Evolutionary conservation across 1,139 yeast genomes (phyloP), one percentile per base, ranked within the genome.

Genomic region (Kluyveromyces marxianus): DNA sequence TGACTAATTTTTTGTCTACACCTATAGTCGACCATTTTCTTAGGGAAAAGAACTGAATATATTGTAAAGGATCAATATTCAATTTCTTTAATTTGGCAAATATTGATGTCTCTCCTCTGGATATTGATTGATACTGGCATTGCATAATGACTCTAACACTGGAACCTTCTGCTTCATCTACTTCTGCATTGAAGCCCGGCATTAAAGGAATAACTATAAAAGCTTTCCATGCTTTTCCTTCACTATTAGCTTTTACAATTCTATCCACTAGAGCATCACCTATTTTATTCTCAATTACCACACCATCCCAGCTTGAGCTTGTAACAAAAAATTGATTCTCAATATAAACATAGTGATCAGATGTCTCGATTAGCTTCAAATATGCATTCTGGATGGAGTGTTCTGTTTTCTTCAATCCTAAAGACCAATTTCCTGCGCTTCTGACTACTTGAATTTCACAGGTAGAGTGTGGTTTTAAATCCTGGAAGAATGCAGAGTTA

Each of bases 211-310:
- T 88, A 4, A 92, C 76, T 50, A 92, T 82, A 24, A 89, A 76
- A 1, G 97, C 97, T 54, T 82, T 82, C 99, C 99, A 94, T 27
- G 71, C 66, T 46, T 81, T 84, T 3, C 81, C 80, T 51, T 83
- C 86, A 49, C 77, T 76, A 59, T 86, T 84, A 0, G 98, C 98
- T 43, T 89, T 76, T 31, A 89, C 83, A 47, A 92, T 89, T 59
- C 99, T 75, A 62, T 92, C 97, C 10, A 92, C 97, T 44, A 94
- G 71, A 0, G 98, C 98, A 72, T 92, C 96, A 39, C 98, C 98
- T 54, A 94, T 85, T 59, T 88, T 75, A 63, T 94, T 94, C 54
- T 86, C 84, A 49, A 94, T 85, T 39, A 81, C 81, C 6, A 83
- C 83, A 41, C 95, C 95, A 58, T 90, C 96, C 60, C 88, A 80